Evolutionary conservation across 176 grass and related monocot species (phyloP), one percentile per base, ranked within the genome.

Genomic region (Metroxylon sagu): DNA sequence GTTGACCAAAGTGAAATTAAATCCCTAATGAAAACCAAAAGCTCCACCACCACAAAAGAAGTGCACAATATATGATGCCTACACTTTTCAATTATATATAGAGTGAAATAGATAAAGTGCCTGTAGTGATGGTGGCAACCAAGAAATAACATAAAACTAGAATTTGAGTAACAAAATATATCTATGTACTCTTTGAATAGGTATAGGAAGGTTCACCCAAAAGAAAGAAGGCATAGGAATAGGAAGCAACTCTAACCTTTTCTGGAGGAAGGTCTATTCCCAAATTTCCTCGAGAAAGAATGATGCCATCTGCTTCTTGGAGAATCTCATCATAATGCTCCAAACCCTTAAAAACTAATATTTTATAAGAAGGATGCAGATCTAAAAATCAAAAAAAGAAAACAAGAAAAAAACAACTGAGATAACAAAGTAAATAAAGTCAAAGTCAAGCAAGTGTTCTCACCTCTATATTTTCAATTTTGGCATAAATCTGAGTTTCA

Each of bases 241-340:
- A 43, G 35, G 8, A 43, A 43, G 35, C 35, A 43, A 43, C 35
- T 43, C 35, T 72, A 83, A 97, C 87, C 61, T 82, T 86, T 69
- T 97, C 81, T 54, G 92, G 92, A 63, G 87, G 92, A 68, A 97
- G 92, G 63, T 97, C 92, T 39, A 97, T 85, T 73, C 87, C 92
- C 19, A 97, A 53, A 50, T 91, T 68, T 66, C 92, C 92, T 73
- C 87, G 68, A 70, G 87, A 85, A 73, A 91, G 74, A 71, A 97
- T 88, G 64, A 97, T 77, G 54, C 84, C 84, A 76, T 97, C 87
- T 2, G 93, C 84, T 71, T 88, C 87, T 82, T 91, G 18, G 48
- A 97, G 87, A 85, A 97, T 97, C 53, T 91, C 93, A 85, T 97
- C 81, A 83, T 91, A 91, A 83, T 91, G 83, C 23, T 91, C 87